Percentiles rank a stretch among this genome's conserved stretches.
These are phyloP conservation scores for Phylloporus gajari DNA, from an alignment of 1,284 basidiomycete species.

Conservation along the genomic window DNA sequence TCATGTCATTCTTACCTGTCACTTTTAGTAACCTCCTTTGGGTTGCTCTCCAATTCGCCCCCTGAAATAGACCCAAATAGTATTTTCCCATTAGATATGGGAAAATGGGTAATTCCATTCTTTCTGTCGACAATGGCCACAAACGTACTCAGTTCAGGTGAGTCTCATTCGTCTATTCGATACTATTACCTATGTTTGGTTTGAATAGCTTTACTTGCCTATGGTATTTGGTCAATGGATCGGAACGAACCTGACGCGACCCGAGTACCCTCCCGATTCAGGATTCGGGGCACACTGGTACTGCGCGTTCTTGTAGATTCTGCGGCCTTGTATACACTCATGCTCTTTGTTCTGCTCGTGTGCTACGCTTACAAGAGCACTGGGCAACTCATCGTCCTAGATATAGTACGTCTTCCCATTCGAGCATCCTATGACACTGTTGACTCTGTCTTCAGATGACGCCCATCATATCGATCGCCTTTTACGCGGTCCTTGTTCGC, in stretches of 20 bases:
- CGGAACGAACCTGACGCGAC: slow-evolving; percentile 13
- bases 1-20: background rate
- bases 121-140: slow-evolving; percentile 32
- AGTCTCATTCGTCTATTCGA: background rate
- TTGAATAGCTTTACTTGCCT: slow-evolving; percentile 28
- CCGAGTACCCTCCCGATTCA: slow-evolving; percentile 20
- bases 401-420: slow-evolving; percentile 32
- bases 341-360: slow-evolving; percentile 27
- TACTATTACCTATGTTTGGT: slow-evolving; percentile 3
- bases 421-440: background rate
- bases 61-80: slow-evolving; percentile 20
- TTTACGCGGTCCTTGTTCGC: slow-evolving; percentile 33
- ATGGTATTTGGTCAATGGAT: slow-evolving; percentile 34
- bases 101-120: slow-evolving; percentile 38
- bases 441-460: slow-evolving; percentile 22
- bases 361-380: slow-evolving; percentile 24
- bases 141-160: slow-evolving; percentile 32
- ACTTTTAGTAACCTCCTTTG: slow-evolving; percentile 23
- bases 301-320: slow-evolving; percentile 37
- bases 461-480: slow-evolving; percentile 37
- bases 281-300: slow-evolving; percentile 20
- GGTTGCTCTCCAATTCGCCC: slow-evolving; percentile 18
- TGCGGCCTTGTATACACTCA: slow-evolving; percentile 25
- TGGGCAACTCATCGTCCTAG: slow-evolving; percentile 28
- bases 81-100: slow-evolving; percentile 33